Evolutionary conservation across 306 rosid species (phyloP).

Genomic region (Lathyrus tuberosus): DNA sequence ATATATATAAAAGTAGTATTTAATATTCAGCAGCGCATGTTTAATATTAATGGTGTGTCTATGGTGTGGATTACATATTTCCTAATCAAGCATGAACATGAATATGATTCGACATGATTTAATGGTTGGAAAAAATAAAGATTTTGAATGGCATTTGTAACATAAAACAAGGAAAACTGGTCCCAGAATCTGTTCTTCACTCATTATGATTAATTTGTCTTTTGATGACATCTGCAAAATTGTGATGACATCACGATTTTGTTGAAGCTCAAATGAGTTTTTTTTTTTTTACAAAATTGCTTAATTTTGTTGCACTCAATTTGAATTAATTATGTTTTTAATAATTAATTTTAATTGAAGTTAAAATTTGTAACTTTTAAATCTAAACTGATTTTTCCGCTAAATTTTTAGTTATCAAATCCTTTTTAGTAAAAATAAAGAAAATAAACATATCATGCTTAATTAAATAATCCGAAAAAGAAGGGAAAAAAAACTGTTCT

Average conservation of each 20-base stretch:
- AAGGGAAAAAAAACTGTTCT: neutral
- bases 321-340: too few relatives aligned
- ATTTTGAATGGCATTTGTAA: slow-evolving; percentile 20
- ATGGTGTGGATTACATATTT: neutral
- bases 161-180: slow-evolving; percentile 18
- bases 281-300: too few relatives aligned
- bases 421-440: too few relatives aligned
- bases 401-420: too few relatives aligned
- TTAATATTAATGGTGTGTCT: neutral
- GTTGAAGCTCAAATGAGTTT: neutral
- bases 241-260: too few relatives aligned
- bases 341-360: too few relatives aligned
- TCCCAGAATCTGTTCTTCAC: slow-evolving; percentile 5
- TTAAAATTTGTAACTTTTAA: too few relatives aligned
- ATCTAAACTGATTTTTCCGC: too few relatives aligned
- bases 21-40: slow-evolving; percentile 6
- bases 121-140: slow-evolving; percentile 3
- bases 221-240: too few relatives aligned
- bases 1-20: neutral
- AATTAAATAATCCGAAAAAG: neutral
- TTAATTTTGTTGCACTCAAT: too few relatives aligned
- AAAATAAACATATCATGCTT: too few relatives aligned
- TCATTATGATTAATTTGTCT: neutral
- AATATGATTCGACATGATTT: slow-evolving; percentile 14
- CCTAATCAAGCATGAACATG: slow-evolving; percentile 3